Base-by-base conservation (phyloP, 2,329 filamentous ascomycete genomes). In the Epichloe amarillans region DNA sequence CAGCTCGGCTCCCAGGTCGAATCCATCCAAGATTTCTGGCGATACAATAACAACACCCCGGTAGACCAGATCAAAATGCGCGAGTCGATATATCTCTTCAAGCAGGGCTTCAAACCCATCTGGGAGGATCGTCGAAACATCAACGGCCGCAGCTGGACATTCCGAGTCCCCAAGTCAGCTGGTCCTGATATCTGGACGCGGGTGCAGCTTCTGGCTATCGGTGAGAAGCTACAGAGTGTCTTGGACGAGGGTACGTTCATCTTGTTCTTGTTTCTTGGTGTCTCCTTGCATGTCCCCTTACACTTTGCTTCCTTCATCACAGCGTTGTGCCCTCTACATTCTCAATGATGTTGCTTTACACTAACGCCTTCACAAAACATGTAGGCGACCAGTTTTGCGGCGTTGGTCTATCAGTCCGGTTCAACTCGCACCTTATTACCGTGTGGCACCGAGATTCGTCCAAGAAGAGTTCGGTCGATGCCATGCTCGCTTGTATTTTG, bases 371-470 rank as follows among this genome's bases (percentile, higher is more conserved):
- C 23, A 40, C 26, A 1, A 37, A 37, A 52, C 61, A 10, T 30
- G 30, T 4, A 88, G 87, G 81, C 53, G 85, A 88, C 64, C 88
- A 95, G 64, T 85, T 97, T 59, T 93, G 90, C 64, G 91, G 91
- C 47, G 83, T 96, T 45, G 88, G 86, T 41, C 82, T 93, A 56
- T 89, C 86, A 1, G 86, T 91, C 52, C 84, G 90, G 60, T 94
- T 93, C 76, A 95, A 90, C 70, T 85, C 83, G 33, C 83, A 91
- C 64, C 80, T 95, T 58, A 84, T 96, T 64, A 86, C 86, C 59
- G 80, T 97, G 62, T 97, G 91, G 91, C 93, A 95, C 70, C 87
- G 93, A 55, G 86, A 95, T 62, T 83, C 83, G 21, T 83, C 81
- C 53, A 89, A 93, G 68, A 76, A 87, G 62, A 81, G 79, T 58